Evolutionary conservation across 768 basidiomycete genomes (phyloP).

Genomic region (Cystofilobasidium bisporidii): DNA sequence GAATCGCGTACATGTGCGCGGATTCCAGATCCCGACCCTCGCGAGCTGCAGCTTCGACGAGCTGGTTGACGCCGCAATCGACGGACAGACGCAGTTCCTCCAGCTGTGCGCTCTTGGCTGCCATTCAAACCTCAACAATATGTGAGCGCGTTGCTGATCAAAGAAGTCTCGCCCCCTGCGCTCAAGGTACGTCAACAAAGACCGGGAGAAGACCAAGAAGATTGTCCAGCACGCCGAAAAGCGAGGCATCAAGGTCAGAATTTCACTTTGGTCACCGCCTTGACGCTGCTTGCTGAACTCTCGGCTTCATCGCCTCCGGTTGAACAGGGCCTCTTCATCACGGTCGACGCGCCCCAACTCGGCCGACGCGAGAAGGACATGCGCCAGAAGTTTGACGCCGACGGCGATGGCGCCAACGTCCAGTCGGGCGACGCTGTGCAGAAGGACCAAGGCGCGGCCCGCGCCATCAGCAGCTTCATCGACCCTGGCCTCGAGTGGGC

Average conservation of each 20-base stretch:
- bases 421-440: conserved; percentile 53
- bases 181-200: conserved; percentile 77
- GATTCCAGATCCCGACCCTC: conserved; percentile 73
- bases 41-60: conserved; percentile 95
- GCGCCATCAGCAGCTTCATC: conserved; percentile 93
- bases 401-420: conserved; percentile 47
- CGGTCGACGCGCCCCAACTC: conserved; percentile 93
- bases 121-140: too few species aligned
- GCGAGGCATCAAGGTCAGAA: conserved; percentile 68
- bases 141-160: too few species aligned
- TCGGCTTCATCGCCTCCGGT: too few species aligned
- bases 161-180: neutral
- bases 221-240: conserved; percentile 83
- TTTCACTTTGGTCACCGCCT: neutral
- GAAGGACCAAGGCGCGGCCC: conserved; percentile 79
- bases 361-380: conserved; percentile 89
- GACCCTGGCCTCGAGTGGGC: conserved; percentile 82
- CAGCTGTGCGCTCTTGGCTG: conserved; percentile 53
- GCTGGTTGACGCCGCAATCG: conserved; percentile 72
- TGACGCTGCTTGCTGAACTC: neutral
- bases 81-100: conserved; percentile 71
- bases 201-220: conserved; percentile 70
- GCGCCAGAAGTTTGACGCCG: conserved; percentile 85
- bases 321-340: conserved; percentile 68
- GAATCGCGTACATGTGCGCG: too few species aligned